These are phyloP conservation scores for Leccinum olivaceopallidum DNA, from an alignment of 768 basidiomycete species.

Conservation along the genomic window DNA sequence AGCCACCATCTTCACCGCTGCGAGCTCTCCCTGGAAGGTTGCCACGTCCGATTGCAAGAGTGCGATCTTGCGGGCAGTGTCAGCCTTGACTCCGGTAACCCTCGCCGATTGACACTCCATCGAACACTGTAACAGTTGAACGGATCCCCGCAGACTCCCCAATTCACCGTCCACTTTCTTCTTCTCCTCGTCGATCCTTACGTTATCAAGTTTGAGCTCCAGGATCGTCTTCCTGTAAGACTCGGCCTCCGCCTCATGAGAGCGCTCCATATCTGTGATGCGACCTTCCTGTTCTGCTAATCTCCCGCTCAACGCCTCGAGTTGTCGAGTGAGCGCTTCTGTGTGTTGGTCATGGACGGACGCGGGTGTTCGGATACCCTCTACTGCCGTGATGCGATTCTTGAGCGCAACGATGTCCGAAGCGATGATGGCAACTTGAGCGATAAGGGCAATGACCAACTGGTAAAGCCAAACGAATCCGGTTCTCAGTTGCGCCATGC, in stretches of 20 bases:
- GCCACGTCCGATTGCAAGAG: slow-evolving; percentile 21
- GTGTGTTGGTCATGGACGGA: background rate
- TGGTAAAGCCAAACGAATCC: slow-evolving; percentile 10
- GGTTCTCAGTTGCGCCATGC: slow-evolving; percentile 5
- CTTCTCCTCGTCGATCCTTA: slow-evolving; percentile 7
- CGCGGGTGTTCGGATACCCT: background rate
- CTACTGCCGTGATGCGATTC: slow-evolving; percentile 19
- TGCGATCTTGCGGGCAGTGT: slow-evolving; percentile 17
- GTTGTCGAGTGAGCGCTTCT: slow-evolving; percentile 8
- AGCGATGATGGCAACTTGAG: slow-evolving; percentile 5
- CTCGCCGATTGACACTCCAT: slow-evolving; percentile 19
- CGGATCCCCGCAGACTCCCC: slow-evolving; percentile 5
- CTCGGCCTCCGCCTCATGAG: slow-evolving; percentile 4
- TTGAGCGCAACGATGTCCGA: slow-evolving; percentile 19
- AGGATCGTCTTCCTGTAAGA: slow-evolving; percentile 5
- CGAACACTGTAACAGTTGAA: slow-evolving; percentile 1
- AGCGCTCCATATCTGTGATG: slow-evolving; percentile 11
- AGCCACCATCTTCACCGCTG: slow-evolving; percentile 5
- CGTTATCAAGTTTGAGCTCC: slow-evolving; percentile 15
- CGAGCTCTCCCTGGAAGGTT: slow-evolving; percentile 9
- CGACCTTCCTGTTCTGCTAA: slow-evolving; percentile 16
- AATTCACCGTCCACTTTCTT: slow-evolving; percentile 8
- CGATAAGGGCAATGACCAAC: slow-evolving; percentile 5
- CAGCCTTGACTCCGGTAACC: slow-evolving; percentile 15
- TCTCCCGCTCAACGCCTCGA: slow-evolving; percentile 10